phyloP scores from a whole-genome alignment of 441 rosid genomes.

The Cnidoscolus chayamansa region DNA sequence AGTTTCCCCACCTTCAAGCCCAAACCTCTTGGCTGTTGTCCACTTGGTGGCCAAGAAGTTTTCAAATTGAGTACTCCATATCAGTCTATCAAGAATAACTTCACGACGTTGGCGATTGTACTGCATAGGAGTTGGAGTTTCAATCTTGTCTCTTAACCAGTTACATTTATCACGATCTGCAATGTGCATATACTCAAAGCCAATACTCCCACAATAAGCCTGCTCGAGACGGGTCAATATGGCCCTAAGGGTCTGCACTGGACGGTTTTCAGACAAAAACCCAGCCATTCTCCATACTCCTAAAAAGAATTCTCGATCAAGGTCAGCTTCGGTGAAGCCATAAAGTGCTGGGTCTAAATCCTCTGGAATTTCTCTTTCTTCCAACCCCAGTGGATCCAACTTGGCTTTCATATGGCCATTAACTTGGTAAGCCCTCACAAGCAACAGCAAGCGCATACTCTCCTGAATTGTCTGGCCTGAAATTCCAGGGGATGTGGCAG shows the following conservation, averaged over 20 bases:
- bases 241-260: constrained; percentile 86
- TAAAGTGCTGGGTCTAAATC: constrained; percentile 75
- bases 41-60: constrained; percentile 94
- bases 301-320: constrained; percentile 89
- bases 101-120: constrained; percentile 82
- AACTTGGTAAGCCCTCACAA: constrained; percentile 95
- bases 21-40: constrained; percentile 95
- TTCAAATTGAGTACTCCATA: constrained; percentile 94
- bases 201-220: constrained; percentile 93
- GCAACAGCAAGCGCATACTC: constrained; percentile 81
- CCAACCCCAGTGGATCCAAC: constrained; percentile 80
- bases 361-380: constrained; percentile 71
- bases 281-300: constrained; percentile 98
- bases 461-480: constrained; percentile 98
- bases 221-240: constrained; percentile 89
- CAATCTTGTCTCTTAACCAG: constrained; percentile 96
- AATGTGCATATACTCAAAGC: constrained; percentile 97
- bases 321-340: constrained; percentile 90
- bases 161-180: constrained; percentile 84
- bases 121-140: constrained; percentile 79
- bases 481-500: constrained; percentile 91
- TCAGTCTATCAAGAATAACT: constrained; percentile 86
- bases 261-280: constrained; percentile 91
- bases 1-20: constrained; percentile 98
- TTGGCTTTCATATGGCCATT: constrained; percentile 96